phyloP scores from a whole-genome alignment of 2,329 filamentous ascomycete species.

The Dothideomycetes sp. region DNA sequence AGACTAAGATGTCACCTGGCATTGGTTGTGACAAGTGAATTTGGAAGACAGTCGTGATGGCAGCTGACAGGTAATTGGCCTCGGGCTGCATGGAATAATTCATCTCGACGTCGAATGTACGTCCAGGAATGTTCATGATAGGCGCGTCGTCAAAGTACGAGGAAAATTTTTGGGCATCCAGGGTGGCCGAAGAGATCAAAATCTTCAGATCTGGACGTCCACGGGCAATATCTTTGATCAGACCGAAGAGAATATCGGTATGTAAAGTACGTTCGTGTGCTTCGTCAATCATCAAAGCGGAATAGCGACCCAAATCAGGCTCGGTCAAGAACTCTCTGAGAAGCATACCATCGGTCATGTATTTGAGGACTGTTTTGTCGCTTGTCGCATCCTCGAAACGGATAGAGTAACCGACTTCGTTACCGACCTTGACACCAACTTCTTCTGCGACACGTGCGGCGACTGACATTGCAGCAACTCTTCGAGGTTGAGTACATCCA shows the following conservation, averaged over 20 bases:
- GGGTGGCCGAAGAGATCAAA: slow-evolving; percentile 86
- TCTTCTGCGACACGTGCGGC: slow-evolving; percentile 94
- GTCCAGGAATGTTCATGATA: slow-evolving; percentile 89
- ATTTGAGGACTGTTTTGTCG: slow-evolving; percentile 86
- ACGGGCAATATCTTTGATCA: slow-evolving; percentile 80
- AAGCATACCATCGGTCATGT: slow-evolving; percentile 96
- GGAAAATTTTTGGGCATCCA: slow-evolving; percentile 88
- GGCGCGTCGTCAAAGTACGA: slow-evolving; percentile 86
- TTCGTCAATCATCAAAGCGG: slow-evolving; percentile 91
- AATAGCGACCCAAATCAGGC: slow-evolving; percentile 72
- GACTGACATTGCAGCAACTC: slow-evolving; percentile 95
- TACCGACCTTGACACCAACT: slow-evolving; percentile 79
- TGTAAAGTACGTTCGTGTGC: slow-evolving; percentile 89
- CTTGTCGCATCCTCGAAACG: slow-evolving; percentile 88
- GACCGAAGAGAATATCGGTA: slow-evolving; percentile 79
- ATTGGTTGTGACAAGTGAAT: slow-evolving; percentile 79
- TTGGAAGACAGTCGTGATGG: slow-evolving; percentile 88
- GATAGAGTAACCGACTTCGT: slow-evolving; percentile 89
- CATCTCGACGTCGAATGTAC: slow-evolving; percentile 81
- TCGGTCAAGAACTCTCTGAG: slow-evolving; percentile 84
- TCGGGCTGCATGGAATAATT: slow-evolving; percentile 87
- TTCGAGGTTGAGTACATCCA: slow-evolving; percentile 85
- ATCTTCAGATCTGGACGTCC: slow-evolving; percentile 79
- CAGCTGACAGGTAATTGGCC: slow-evolving; percentile 84
- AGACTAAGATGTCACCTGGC: slow-evolving; percentile 80